Percentiles rank a stretch among this genome's conserved stretches.
These are phyloP conservation scores for Pulveroboletus frians DNA, from an alignment of 768 basidiomycete species.

Conservation along the genomic window DNA sequence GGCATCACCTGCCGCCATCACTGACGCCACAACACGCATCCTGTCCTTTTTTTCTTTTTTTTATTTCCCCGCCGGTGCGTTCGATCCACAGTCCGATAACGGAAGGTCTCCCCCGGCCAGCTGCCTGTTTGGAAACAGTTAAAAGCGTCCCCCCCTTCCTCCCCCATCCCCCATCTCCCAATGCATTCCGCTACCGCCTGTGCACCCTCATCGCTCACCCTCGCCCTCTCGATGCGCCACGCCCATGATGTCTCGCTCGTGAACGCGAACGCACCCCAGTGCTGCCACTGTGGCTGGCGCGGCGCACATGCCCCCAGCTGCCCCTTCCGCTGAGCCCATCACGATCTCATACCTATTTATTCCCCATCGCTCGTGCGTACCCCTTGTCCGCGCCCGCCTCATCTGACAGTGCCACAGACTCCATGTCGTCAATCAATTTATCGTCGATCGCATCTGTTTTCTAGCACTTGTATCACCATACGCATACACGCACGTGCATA, in stretches of 20 bases:
- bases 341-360: slow-evolving; percentile 27
- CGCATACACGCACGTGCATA: slow-evolving; percentile 32
- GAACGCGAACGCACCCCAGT: slow-evolving; percentile 63
- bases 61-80: slow-evolving; percentile 25
- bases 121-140: slow-evolving; percentile 24
- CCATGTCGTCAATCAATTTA: slow-evolving; percentile 30
- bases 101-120: slow-evolving; percentile 30
- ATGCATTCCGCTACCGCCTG: slow-evolving; percentile 21
- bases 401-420: slow-evolving; percentile 9
- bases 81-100: slow-evolving; percentile 34
- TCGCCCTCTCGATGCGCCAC: slow-evolving; percentile 22
- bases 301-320: slow-evolving; percentile 55
- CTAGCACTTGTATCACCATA: slow-evolving; percentile 32
- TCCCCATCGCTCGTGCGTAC: slow-evolving; percentile 18
- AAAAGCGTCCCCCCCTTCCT: slow-evolving; percentile 18
- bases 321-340: slow-evolving; percentile 51
- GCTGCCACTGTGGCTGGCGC: slow-evolving; percentile 74
- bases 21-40: slow-evolving; percentile 37
- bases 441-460: slow-evolving; percentile 29
- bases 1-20: slow-evolving; percentile 33
- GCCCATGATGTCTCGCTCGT: slow-evolving; percentile 29
- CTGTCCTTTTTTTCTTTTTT: slow-evolving; percentile 3
- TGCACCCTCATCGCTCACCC: slow-evolving; percentile 5
- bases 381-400: background rate
- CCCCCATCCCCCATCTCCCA: background rate